Base-by-base conservation (phyloP, 1,139 yeast species). In the Taiozyma onychis region DNA sequence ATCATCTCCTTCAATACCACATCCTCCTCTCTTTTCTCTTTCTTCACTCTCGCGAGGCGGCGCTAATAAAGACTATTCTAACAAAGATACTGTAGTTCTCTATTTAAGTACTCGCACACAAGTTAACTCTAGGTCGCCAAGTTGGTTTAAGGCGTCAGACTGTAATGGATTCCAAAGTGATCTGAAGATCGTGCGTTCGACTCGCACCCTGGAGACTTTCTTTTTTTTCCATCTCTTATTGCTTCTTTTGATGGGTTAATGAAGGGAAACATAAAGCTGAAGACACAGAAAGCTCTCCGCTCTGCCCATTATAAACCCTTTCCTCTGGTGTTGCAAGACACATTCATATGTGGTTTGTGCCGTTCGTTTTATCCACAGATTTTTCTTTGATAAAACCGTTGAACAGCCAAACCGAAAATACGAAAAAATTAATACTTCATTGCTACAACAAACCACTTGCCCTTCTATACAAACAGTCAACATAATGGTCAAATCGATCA, bases 101-200 rank as follows among this genome's bases (percentile, higher is more conserved):
- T 24, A 5, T 24, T 24, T 7, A 24, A 7, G 7, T 24, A 24
- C 9, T 34, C n/a, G 4, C 39, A 22, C 42, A 39, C 28, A 27
- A 10, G 42, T 26, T 18, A 8, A 41, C 86, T 81, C 85, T 72
- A 75, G 84, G 82, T 81, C 80, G 86, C 86, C 83, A 78, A 81
- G 86, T 79, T 81, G 85, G 86, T 76, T 66, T 80, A 81, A 80
- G 83, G 85, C 85, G 85, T 83, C 82, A 81, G 87, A 80, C 87
- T 81, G 87, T 81, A 81, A 81, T 74, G 71, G 73, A 55, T 66
- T 21, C 65, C 69, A 69, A 63, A 71, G 83, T 72, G 62, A 82
- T 81, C 87, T 81, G 80, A 84, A 80, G 85, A 81, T 80, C 88
- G 86, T 84, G 87, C 77, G 88, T 82, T 82, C 88, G 86, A 82